These are phyloP conservation scores for Phylloporus rhodoxanthus DNA, from an alignment of 768 basidiomycete genomes.

Conservation along the genomic window DNA sequence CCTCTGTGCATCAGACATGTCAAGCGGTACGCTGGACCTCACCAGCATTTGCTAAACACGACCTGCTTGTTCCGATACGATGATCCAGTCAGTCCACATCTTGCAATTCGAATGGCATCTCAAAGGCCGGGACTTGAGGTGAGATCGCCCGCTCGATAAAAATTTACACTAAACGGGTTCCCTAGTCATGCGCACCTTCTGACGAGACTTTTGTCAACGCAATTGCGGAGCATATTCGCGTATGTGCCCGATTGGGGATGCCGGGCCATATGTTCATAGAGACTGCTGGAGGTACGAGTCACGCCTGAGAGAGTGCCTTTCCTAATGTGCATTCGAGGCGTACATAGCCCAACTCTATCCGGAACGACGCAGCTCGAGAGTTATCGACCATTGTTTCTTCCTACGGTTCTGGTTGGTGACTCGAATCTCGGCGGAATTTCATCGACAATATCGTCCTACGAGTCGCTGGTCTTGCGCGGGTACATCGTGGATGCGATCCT, in stretches of 20 bases:
- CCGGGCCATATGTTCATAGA: conserved; percentile 74
- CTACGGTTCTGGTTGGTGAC: conserved; percentile 83
- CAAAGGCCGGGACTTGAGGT: conserved; percentile 30
- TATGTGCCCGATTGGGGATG: conserved; percentile 37
- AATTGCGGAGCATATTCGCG: conserved; percentile 56
- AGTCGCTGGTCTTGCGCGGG: conserved; percentile 84
- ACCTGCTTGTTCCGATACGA: conserved; percentile 79
- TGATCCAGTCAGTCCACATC: conserved; percentile 90
- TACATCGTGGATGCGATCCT: conserved; percentile 82
- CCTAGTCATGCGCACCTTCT: conserved; percentile 39
- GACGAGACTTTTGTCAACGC: conserved; percentile 63
- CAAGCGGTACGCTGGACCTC: conserved; percentile 41
- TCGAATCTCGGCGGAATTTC: conserved; percentile 91
- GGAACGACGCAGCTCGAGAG: conserved; percentile 79
- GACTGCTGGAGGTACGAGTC: conserved; percentile 87
- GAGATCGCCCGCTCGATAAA: conserved; percentile 1
- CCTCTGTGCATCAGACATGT: conserved; percentile 52
- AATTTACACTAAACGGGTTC: conserved; percentile 2
- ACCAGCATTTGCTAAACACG: conserved; percentile 41
- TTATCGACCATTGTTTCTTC: conserved; percentile 83
- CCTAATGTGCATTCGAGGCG: conserved; percentile 45
- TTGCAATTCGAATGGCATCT: conserved; percentile 60
- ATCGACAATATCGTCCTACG: conserved; percentile 86
- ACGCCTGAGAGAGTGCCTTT: conserved; percentile 5
- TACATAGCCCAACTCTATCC: conserved; percentile 84